Conservation (phyloP, 148 eudicot species). For the Salicornia ramosissima region DNA sequence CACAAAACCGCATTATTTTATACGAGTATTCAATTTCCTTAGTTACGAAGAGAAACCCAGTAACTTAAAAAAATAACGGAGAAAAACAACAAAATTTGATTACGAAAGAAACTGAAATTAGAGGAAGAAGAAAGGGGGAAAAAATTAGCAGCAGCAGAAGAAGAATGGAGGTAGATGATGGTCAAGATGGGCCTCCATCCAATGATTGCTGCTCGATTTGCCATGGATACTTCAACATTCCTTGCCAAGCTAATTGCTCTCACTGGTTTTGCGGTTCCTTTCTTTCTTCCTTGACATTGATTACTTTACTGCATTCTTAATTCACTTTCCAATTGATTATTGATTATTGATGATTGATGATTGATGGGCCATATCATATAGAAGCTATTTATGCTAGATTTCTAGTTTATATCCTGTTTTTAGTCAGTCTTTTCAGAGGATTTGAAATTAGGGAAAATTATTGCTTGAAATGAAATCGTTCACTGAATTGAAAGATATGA, state of each 20-base stretch:
- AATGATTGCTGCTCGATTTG: slow-evolving; percentile 84
- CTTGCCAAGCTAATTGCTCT: slow-evolving; percentile 94
- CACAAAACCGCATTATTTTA: too few species aligned
- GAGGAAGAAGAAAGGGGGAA: background rate
- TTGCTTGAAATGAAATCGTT: background rate
- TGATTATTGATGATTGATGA: background rate
- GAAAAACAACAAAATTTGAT: background rate
- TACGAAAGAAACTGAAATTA: background rate
- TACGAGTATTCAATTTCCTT: slow-evolving; percentile 7
- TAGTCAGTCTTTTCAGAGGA: too few species aligned
- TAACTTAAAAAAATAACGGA: background rate
- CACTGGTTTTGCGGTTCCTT: slow-evolving; percentile 93
- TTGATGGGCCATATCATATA: too few species aligned
- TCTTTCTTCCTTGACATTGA: background rate
- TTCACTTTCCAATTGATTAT: background rate
- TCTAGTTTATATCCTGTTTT: background rate
- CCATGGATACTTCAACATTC: slow-evolving; percentile 56
- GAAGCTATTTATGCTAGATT: background rate
- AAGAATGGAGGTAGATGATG: slow-evolving; percentile 29
- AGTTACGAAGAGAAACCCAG: slow-evolving; percentile 11
- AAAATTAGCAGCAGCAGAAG: background rate
- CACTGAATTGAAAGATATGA: too few species aligned
- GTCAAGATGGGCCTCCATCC: slow-evolving; percentile 46
- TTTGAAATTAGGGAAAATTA: too few species aligned
- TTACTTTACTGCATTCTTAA: background rate